Base-by-base conservation (phyloP, 495 filamentous ascomycete species). In the Geoglossum glabrum region DNA sequence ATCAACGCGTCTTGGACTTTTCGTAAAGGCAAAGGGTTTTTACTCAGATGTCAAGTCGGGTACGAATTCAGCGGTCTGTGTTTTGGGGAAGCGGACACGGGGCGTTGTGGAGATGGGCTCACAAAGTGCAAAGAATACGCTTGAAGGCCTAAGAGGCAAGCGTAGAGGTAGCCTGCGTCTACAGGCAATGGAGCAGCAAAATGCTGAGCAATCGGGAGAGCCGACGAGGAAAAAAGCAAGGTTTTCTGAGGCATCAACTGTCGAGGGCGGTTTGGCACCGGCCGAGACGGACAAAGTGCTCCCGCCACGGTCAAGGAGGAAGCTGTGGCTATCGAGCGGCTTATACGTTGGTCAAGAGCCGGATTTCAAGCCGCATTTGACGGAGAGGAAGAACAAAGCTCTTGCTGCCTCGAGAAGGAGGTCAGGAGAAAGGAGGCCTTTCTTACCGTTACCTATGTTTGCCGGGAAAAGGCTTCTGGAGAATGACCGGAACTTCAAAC, bases 331-430 rank as follows among this genome's bases (percentile, higher is more conserved):
- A 54, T 71, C 75, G 57, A 83, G 87, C 64, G 90, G 90, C 1
- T 69, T 98, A n/a, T 98, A 93, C 64, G 79, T 87, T 3, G 92
- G 90, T 19, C 92, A 96, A 64, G 77, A 85, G 33, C 76, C 76
- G 0, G 60, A 76, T 1, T 78, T 84, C 58, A 72, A 85, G 56
- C 70, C 76, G 50, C 77, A 79, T 60, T 76, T 78, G 10, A 76
- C 75, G 52, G 83, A 87, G 65, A 72, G 72, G 62, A 80, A 78
- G 68, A 83, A 76, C 63, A 74, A 79, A 57, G 73, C 74, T 30
- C 76, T 77, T 56, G 70, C 73, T 52, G 64, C 63, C 60, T 76
- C 43, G 74, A 78, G 61, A 67, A 79, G 57, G 59, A 34, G 51
- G 62, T 65, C 17, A 67, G 64, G 61, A 65, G 74, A 62, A 63